Conservation (phyloP, 2,329 filamentous ascomycete genomes). For the Lojkania enalia region DNA sequence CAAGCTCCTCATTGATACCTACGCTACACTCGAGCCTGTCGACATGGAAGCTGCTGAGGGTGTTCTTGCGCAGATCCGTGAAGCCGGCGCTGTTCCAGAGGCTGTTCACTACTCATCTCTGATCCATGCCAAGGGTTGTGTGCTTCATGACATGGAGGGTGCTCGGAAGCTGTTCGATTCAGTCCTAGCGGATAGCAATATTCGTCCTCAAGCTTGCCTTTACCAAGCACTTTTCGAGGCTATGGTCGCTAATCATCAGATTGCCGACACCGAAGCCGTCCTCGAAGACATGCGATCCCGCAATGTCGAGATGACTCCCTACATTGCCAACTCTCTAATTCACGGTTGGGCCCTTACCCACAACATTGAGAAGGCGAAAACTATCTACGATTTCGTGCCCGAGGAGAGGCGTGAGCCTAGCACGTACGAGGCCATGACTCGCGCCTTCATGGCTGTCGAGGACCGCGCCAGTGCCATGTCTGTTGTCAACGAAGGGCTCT, state of each 20-base stretch:
- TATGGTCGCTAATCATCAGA: constrained; percentile 92
- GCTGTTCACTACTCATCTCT: constrained; percentile 94
- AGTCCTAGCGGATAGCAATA: constrained; percentile 68
- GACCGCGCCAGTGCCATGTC: constrained; percentile 74
- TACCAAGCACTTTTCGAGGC: constrained; percentile 97
- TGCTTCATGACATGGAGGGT: constrained; percentile 85
- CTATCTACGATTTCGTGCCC: constrained; percentile 78
- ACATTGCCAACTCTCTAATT: constrained; percentile 97
- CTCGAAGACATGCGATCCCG: constrained; percentile 74
- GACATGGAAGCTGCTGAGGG: constrained; percentile 86
- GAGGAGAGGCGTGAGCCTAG: constrained; percentile 85
- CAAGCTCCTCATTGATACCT: constrained; percentile 94
- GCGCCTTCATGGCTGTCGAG: constrained; percentile 84
- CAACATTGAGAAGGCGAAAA: constrained; percentile 75
- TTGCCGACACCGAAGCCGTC: constrained; percentile 69
- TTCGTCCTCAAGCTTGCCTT: constrained; percentile 78
- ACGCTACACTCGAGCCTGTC: constrained; percentile 90
- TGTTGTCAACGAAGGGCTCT: constrained; percentile 88
- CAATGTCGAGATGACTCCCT: constrained; percentile 84
- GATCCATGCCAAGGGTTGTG: constrained; percentile 94
- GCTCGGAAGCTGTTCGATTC: constrained; percentile 81
- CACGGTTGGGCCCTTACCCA: constrained; percentile 91
- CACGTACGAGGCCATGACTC: constrained; percentile 98
- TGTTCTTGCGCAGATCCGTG: constrained; percentile 77
- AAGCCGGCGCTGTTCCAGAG: constrained; percentile 75